Conservation (phyloP, 169 alveolate genomes). For the Eimeria necatrix region DNA sequence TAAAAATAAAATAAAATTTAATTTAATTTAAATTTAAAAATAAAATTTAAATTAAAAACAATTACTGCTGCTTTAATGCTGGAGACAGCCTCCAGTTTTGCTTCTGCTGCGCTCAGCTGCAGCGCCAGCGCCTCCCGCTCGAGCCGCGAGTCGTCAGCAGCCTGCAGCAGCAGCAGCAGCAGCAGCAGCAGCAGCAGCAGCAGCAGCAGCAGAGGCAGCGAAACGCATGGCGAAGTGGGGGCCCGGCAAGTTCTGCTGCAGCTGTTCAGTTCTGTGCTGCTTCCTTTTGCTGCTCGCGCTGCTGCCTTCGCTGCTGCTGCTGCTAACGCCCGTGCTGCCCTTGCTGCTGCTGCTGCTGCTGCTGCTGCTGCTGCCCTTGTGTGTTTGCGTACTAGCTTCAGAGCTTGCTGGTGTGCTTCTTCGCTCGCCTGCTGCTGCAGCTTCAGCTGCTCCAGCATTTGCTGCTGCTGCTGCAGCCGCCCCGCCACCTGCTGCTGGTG, state of each 20-base stretch:
- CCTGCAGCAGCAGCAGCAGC: conserved; percentile 1
- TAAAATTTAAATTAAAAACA: no score
- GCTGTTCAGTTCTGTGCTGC: no score
- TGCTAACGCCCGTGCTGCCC: no score
- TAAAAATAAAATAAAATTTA: no score
- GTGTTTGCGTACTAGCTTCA: background rate
- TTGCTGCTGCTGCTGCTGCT: no score
- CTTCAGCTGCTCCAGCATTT: background rate
- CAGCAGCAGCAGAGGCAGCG: background rate
- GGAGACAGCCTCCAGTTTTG: background rate
- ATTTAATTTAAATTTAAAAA: no score
- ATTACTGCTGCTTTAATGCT: background rate
- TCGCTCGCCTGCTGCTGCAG: background rate
- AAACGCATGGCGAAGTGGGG: background rate
- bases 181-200: no score
- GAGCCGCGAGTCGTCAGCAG: background rate
- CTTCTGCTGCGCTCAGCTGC: background rate
- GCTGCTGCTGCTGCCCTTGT: no score
- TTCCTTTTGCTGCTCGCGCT: no score
- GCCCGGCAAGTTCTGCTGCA: no score
- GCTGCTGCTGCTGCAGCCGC: background rate
- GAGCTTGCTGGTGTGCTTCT: background rate
- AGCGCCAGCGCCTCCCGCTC: background rate
- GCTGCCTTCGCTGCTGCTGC: no score
- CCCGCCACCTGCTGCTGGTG: background rate